Percentiles rank a stretch among this genome's conserved stretches.
Evolutionary conservation across 2,329 filamentous ascomycete genomes (phyloP).

Genomic region (Talaromyces sp.): DNA sequence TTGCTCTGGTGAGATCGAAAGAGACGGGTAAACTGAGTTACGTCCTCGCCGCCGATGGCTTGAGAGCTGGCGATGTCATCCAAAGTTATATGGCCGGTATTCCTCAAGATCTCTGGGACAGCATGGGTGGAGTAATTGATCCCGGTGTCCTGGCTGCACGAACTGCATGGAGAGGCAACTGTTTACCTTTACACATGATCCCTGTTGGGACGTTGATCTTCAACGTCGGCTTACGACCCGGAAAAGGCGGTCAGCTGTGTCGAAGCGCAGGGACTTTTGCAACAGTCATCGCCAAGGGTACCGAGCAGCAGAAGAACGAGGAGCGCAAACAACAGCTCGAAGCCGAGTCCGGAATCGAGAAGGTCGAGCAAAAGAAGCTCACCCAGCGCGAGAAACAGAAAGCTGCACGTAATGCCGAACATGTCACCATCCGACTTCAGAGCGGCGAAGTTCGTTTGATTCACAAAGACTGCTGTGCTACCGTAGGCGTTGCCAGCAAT

Average conservation of each 20-base stretch:
- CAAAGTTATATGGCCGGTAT: conserved; percentile 91
- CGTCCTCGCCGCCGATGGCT: conserved; percentile 90
- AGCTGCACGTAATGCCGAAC: conserved; percentile 61
- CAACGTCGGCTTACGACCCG: conserved; percentile 72
- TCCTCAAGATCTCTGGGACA: conserved; percentile 75
- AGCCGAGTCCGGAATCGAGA: conserved; percentile 49
- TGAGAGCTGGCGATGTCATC: conserved; percentile 84
- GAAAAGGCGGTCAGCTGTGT: conserved; percentile 80
- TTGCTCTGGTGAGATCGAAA: conserved; percentile 75
- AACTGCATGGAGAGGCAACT: conserved; percentile 92
- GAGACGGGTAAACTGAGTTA: conserved; percentile 75
- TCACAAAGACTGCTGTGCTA: conserved; percentile 87
- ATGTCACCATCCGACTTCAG: conserved; percentile 79
- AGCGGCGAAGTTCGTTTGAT: conserved; percentile 90
- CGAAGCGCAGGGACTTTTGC: conserved; percentile 91
- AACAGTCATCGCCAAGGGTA: conserved; percentile 82
- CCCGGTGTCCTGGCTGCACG: conserved; percentile 92
- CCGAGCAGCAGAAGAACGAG: conserved; percentile 50
- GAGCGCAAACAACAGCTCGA: conserved; percentile 11
- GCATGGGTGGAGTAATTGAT: conserved; percentile 90
- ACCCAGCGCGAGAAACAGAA: conserved; percentile 34
- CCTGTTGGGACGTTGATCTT: conserved; percentile 90
- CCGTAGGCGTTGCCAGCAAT: conserved; percentile 92
- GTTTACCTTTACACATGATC: conserved; percentile 90
- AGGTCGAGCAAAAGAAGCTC: conserved; percentile 31